phyloP scores from a whole-genome alignment of 148 eudicot genomes.

The Camellia granthamiana region DNA sequence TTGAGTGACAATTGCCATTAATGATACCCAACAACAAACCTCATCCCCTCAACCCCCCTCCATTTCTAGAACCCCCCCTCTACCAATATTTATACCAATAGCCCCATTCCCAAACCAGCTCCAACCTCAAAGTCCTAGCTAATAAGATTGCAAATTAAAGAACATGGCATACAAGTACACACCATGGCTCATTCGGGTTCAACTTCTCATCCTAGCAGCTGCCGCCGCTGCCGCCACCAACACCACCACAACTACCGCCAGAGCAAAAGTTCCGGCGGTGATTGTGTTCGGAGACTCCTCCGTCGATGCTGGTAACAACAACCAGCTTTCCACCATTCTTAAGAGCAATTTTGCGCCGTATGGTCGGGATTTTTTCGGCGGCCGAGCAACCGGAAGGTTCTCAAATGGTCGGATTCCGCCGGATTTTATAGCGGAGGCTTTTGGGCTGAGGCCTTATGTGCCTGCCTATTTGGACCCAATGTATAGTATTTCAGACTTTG shows the following conservation, averaged over 20 bases:
- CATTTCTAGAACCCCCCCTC: neutral
- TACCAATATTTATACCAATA: neutral
- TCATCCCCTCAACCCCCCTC: neutral
- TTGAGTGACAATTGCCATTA: neutral
- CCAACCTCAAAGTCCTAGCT: neutral
- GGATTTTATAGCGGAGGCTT: constrained; percentile 71
- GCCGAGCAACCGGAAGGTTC: constrained; percentile 77
- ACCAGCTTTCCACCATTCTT: constrained; percentile 47
- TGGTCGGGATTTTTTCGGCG: constrained; percentile 69
- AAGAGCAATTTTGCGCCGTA: constrained; percentile 81
- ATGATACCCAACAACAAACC: neutral
- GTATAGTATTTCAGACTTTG: constrained; percentile 64
- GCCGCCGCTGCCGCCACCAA: neutral
- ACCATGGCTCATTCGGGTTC: neutral
- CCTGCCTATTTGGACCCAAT: constrained; percentile 84
- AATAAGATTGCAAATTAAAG: too few species aligned
- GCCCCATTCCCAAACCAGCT: too few species aligned
- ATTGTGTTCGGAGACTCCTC: constrained; percentile 94
- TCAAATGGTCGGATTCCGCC: constrained; percentile 75
- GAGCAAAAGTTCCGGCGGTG: constrained; percentile 58
- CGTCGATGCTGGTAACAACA: constrained; percentile 91
- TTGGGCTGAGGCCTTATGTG: constrained; percentile 60
- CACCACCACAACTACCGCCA: neutral
- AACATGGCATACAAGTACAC: neutral
- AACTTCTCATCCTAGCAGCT: neutral